Percentiles rank a stretch among this genome's conserved stretches.
Conservation (phyloP, 768 basidiomycete genomes). For the Sporobolomyces phaffii region DNA sequence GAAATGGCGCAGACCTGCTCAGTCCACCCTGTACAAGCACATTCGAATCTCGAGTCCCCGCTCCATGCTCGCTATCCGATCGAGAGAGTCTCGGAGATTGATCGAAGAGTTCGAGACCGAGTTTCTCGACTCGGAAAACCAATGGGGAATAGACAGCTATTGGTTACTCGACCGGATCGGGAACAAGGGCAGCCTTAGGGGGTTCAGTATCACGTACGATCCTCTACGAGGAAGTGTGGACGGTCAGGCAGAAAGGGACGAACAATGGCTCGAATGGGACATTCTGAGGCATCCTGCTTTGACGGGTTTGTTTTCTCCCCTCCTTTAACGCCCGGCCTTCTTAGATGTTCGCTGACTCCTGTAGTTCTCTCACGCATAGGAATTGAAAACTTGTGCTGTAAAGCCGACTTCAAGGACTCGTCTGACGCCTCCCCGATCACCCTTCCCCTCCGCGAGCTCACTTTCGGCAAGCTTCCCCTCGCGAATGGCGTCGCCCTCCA, state of each 20-base stretch:
- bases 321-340: background rate
- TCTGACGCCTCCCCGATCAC: slow-evolving; percentile 7
- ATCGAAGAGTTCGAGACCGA: slow-evolving; percentile 11
- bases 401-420: slow-evolving; percentile 25
- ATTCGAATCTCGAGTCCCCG: slow-evolving; percentile 4
- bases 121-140: slow-evolving; percentile 15
- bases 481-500: slow-evolving; percentile 10
- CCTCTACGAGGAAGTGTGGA: slow-evolving; percentile 2
- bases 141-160: slow-evolving; percentile 23
- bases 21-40: slow-evolving; percentile 12
- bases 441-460: slow-evolving; percentile 14
- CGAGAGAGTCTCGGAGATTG: slow-evolving; percentile 12
- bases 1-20: slow-evolving; percentile 13
- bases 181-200: background rate
- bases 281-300: slow-evolving; percentile 28
- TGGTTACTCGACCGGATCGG: slow-evolving; percentile 30
- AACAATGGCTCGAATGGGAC: slow-evolving; percentile 30
- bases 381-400: slow-evolving; percentile 18
- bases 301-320: background rate
- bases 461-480: slow-evolving; percentile 21
- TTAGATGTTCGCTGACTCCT: no score
- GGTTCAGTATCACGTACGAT: slow-evolving; percentile 24
- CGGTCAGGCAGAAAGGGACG: slow-evolving; percentile 30
- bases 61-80: slow-evolving; percentile 19
- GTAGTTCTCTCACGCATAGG: background rate